Evolutionary conservation across 805 yeast genomes (phyloP), one percentile per base, ranked within the genome.

Genomic region (Priceomyces melissophilus): DNA sequence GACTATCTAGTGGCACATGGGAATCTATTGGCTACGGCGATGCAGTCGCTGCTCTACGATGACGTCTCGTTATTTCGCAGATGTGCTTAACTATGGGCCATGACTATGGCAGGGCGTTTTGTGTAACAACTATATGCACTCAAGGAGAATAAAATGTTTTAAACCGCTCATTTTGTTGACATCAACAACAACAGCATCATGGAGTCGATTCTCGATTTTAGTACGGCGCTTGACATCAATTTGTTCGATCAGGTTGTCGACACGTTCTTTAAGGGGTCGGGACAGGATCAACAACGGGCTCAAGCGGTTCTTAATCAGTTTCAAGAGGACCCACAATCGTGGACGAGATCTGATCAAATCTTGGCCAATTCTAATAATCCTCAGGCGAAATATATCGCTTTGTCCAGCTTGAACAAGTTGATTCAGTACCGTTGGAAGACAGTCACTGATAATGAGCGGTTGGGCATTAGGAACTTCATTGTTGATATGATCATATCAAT

Each of bases 371-470:
- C 95, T 3, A 67, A 71, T 37, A 85, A 89, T 59, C 74, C 96
- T 30, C 96, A 93, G 64, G 76, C 96, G 26, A 93, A 93, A 66
- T 91, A 85, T 63, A 84, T 93, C 61, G 99, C 96, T 7, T 72
- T 93, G 43, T 81, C 95, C 16, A 86, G 93, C 45, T 71, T 93
- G 54, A 96, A 93, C 66, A 88, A 86, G 54, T 75, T 93, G 57
- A 90, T 93, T 59, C 84, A 82, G 52, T 85, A 95, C 38, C 80
- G 90, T 55, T 93, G 99, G 99, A 93, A 89, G 64, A 76, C 89
- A 41, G 73, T 93, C 40, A 96, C 96, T 9, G 81, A 78, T 43
- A 89, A 83, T 32, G 96, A 93, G 67, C 78, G 96, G 52, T 71
- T 84, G 38, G 98, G 98, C 17, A 93, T 93, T 52, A 79, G 99